phyloP scores from a whole-genome alignment of 768 basidiomycete species.

The Asterophora parasitica region DNA sequence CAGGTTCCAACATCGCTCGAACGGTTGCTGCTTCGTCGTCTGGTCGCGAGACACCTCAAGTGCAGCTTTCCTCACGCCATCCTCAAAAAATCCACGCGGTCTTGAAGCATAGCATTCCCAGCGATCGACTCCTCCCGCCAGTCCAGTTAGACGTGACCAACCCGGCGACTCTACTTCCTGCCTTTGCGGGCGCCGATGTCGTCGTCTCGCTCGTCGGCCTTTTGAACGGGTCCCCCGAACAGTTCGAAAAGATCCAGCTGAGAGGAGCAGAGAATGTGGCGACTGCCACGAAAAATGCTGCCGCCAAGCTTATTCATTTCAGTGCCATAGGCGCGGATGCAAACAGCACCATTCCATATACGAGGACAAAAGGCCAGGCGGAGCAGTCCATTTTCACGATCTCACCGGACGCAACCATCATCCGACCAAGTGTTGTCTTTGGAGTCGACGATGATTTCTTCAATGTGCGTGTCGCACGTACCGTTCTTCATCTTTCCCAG shows the following conservation, averaged over 20 bases:
- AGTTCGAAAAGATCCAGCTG: constrained; percentile 61
- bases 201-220: constrained; percentile 70
- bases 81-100: constrained; percentile 38
- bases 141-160: constrained; percentile 52
- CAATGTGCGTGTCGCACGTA: constrained; percentile 38
- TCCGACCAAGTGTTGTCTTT: constrained; percentile 71
- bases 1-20: constrained; percentile 59
- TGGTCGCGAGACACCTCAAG: constrained; percentile 27
- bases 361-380: constrained; percentile 56
- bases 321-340: constrained; percentile 74
- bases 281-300: constrained; percentile 40
- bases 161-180: constrained; percentile 37
- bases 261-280: constrained; percentile 67
- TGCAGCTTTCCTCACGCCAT: constrained; percentile 58
- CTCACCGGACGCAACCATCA: constrained; percentile 50
- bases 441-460: constrained; percentile 77
- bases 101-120: constrained; percentile 28
- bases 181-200: constrained; percentile 50
- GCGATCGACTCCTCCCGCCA: constrained; percentile 36
- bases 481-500: neutral
- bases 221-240: constrained; percentile 48
- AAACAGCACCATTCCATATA: constrained; percentile 53
- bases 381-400: constrained; percentile 48
- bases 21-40: constrained; percentile 34
- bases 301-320: constrained; percentile 60